Evolutionary conservation across 1,284 basidiomycete genomes (phyloP).

Genomic region (Hemileia vastatrix): DNA sequence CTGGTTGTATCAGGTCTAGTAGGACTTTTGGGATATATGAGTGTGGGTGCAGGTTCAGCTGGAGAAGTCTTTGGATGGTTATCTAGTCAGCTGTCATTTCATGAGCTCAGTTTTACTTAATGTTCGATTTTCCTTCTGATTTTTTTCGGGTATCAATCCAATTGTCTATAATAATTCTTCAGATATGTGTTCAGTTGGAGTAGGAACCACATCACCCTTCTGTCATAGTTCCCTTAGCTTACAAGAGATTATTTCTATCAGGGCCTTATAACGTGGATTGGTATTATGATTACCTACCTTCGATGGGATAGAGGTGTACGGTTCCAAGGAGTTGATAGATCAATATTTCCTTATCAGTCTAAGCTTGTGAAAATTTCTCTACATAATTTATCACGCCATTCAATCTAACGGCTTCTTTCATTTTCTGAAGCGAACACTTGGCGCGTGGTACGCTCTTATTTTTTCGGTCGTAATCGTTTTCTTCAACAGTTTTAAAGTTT

Average conservation of each 20-base stretch:
- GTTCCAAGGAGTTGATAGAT: conserved; percentile 61
- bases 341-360: conserved; percentile 57
- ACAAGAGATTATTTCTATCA: conserved; percentile 47
- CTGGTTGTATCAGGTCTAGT: conserved; percentile 61
- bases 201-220: conserved; percentile 27
- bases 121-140: conserved; percentile 46
- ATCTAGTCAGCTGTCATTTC: conserved; percentile 43
- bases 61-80: conserved; percentile 67
- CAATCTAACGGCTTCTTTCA: background rate
- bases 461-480: conserved; percentile 58
- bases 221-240: conserved; percentile 52
- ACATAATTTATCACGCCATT: conserved; percentile 45
- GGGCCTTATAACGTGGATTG: conserved; percentile 73
- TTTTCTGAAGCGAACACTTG: conserved; percentile 29
- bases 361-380: conserved; percentile 49
- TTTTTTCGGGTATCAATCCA: conserved; percentile 8
- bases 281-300: conserved; percentile 66
- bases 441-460: conserved; percentile 57
- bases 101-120: too few species aligned
- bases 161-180: conserved; percentile 26
- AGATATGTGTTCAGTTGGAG: too few species aligned
- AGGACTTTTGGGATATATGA: conserved; percentile 63
- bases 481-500: conserved; percentile 49
- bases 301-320: conserved; percentile 67
- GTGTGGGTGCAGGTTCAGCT: conserved; percentile 52